Conservation (phyloP, 441 rosid species). For the Lepidium campestre region DNA sequence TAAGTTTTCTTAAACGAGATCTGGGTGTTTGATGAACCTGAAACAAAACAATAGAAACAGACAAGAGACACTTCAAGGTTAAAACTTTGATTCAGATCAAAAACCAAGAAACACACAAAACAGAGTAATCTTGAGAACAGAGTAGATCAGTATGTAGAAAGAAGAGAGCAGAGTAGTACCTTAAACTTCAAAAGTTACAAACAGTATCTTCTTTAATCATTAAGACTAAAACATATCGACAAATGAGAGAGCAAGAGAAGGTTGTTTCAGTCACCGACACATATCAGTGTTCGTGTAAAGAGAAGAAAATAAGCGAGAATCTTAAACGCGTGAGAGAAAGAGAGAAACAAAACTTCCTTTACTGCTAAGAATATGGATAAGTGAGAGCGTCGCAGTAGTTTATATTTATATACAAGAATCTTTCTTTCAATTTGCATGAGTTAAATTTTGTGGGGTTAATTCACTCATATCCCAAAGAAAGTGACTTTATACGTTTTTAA, state of each 20-base stretch:
- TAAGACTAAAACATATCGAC: not conserved
- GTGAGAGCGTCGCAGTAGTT: slow-evolving; percentile 12
- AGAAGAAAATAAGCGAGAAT: slow-evolving; percentile 14
- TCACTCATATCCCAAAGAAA: slow-evolving; percentile 8
- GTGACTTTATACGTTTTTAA: slow-evolving; percentile 3
- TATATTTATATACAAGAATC: slow-evolving; percentile 14
- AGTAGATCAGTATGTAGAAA: not conserved
- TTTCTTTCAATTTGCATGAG: slow-evolving; percentile 28
- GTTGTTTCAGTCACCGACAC: slow-evolving; percentile 25
- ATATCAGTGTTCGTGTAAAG: slow-evolving; percentile 24
- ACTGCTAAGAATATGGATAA: not conserved
- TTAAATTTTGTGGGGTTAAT: slow-evolving; percentile 24
- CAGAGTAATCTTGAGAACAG: slow-evolving; percentile 17
- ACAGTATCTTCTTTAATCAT: not conserved
- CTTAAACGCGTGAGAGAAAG: slow-evolving; percentile 30
- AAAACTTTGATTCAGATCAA: not conserved
- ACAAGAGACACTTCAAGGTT: not conserved
- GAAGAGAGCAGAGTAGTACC: slow-evolving; percentile 20
- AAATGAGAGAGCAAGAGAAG: not conserved
- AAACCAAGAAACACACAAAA: not conserved
- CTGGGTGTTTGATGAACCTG: slow-evolving; percentile 16
- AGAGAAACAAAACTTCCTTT: not conserved
- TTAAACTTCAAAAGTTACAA: not conserved
- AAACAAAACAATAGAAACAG: not conserved
- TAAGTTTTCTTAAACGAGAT: not conserved